Evolutionary conservation across 202 grass and related monocot genomes (phyloP), one percentile per base, ranked within the genome.

Genomic region (Bolboschoenoplectus hybrid): DNA sequence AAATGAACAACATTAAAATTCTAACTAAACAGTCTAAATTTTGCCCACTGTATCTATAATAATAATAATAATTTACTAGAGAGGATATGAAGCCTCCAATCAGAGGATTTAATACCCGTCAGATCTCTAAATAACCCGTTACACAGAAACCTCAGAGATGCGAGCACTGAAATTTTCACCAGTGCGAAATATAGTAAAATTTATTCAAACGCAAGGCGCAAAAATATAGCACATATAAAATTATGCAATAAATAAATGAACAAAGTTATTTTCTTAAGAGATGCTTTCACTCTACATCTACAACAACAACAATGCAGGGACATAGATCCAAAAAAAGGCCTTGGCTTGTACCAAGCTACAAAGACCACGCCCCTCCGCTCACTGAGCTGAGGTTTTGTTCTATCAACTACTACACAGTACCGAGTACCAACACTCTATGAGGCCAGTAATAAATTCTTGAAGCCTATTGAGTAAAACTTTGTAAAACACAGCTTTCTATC

Each of bases 281-380:
- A 56, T 70, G 65, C 13, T 52, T 70, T 3, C 46, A 69, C 47
- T 84, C 82, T 84, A 84, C 82, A 84, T 68, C 81, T 68, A 71
- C 80, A 82, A 69, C 81, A 82, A 69, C 81, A 53, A 84, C 65
- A 84, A 82, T 4, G 20, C 5, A 84, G 47, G 65, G 61, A 53
- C 45, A 82, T 0, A 38, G 64, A 57, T 83, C 79, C 79, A 69
- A 41, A 84, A 84, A 84, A 49, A 39, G 44, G 65, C 46, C 20
- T 82, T 41, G 80, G 47, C 63, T 47, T 66, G 34, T 38, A 40
- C 43, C 43, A 84, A 84, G 65, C 63, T 84, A 83, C 44, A 35
- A 41, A 71, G 43, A 82, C 43, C 82, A 71, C 2, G 34, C 65
- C 82, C 65, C 65, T 71, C 34, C 0, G 14, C 53, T 80, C 53